phyloP scores from a whole-genome alignment of 306 rosid species.

The Bauhinia variegata region DNA sequence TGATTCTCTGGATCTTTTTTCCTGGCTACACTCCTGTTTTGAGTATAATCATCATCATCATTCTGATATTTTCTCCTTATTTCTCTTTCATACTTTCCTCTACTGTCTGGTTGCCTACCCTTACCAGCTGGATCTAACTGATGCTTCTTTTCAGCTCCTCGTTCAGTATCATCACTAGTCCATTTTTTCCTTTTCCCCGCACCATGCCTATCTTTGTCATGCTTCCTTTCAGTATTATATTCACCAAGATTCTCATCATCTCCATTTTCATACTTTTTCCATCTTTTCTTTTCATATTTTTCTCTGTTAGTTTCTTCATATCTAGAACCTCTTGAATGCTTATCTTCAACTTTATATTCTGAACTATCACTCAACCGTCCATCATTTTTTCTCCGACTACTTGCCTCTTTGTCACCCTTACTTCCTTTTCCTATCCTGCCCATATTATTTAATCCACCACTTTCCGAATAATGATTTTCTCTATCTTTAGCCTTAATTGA shows the following conservation, averaged over 20 bases:
- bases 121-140: constrained; percentile 52
- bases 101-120: constrained; percentile 51
- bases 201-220: constrained; percentile 38
- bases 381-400: constrained; percentile 38
- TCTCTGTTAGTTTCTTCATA: constrained; percentile 49
- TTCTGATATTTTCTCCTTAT: constrained; percentile 57
- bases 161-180: constrained; percentile 39
- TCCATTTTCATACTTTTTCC: constrained; percentile 54
- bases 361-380: constrained; percentile 32
- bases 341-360: constrained; percentile 55
- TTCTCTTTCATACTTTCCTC: constrained; percentile 61
- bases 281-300: constrained; percentile 57
- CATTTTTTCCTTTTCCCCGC: constrained; percentile 30
- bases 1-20: constrained; percentile 58
- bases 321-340: constrained; percentile 54
- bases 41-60: constrained; percentile 55
- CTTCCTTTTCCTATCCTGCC: constrained; percentile 36
- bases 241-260: constrained; percentile 53
- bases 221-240: constrained; percentile 52
- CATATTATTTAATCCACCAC: constrained; percentile 38
- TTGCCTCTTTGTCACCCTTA: constrained; percentile 33
- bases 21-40: constrained; percentile 45
- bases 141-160: constrained; percentile 57
- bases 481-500: constrained; percentile 48
- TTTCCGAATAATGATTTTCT: constrained; percentile 37